Evolutionary conservation across 371 early-diverging fungal genomes (phyloP).

Genomic region (Dinochytrium kinnereticum): DNA sequence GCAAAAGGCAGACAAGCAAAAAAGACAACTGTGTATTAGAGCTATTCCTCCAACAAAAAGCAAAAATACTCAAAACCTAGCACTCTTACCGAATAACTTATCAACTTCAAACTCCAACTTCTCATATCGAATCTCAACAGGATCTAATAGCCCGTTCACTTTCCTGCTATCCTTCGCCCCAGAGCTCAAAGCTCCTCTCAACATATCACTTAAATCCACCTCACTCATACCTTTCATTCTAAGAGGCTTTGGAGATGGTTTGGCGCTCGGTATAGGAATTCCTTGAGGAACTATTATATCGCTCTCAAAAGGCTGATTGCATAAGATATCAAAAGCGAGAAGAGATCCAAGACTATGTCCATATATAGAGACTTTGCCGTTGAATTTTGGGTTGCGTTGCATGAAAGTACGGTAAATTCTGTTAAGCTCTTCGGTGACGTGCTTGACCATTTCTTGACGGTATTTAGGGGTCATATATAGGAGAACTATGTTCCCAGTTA

Average conservation of each 20-base stretch:
- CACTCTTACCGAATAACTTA: conserved; percentile 44
- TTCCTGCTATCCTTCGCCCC: conserved; percentile 19
- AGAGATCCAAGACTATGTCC: conserved; percentile 85
- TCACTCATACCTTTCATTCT: conserved; percentile 30
- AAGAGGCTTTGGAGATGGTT: background rate
- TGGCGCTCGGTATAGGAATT: conserved; percentile 4
- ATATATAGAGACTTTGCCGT: conserved; percentile 77
- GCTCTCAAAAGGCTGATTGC: conserved; percentile 47
- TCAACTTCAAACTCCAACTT: conserved; percentile 51
- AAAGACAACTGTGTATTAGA: no score
- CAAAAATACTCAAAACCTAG: background rate
- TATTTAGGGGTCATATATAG: conserved; percentile 84
- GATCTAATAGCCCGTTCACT: conserved; percentile 44
- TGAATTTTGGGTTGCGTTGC: conserved; percentile 74
- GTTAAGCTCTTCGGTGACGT: conserved; percentile 76
- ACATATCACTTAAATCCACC: conserved; percentile 50
- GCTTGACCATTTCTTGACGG: conserved; percentile 76
- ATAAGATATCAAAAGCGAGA: conserved; percentile 77
- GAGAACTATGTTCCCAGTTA: conserved; percentile 68
- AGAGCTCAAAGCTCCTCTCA: conserved; percentile 25
- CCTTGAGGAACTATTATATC: background rate
- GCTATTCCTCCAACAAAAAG: no score
- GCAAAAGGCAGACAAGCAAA: conserved; percentile 19
- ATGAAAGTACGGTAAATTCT: conserved; percentile 70
- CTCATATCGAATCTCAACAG: conserved; percentile 36